Evolutionary conservation across 352 stramenopile species (phyloP), one percentile per base, ranked within the genome.

Genomic region (Phytophthora macrochlamydospora): DNA sequence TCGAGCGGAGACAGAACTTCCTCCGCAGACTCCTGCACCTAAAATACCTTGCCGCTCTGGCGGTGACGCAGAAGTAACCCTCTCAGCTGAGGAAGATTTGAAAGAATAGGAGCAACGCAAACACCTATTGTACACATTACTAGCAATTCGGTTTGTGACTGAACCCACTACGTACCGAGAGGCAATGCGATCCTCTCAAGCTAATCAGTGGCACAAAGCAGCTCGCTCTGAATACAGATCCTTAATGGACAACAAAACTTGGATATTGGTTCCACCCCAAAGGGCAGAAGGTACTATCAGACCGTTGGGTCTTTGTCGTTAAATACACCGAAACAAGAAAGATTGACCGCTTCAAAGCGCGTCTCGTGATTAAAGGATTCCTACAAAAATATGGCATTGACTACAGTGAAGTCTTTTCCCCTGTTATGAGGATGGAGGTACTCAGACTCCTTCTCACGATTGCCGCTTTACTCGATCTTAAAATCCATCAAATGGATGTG

Each of bases 401-500:
- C 14, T 43, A 56, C 12, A 43, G 56, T 7, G 44, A 31, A 2
- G 18, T 24, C 18, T 24, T 52, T 56, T 56, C 32, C 7, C 31
- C 40, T 7, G 29, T 53, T 37, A 46, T 61, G 2, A 35, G 42
- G n/a, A 52, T 52, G 18, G 18, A 24, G 18, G 18, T 24, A 24
- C 18, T 24, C 18, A 24, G 18, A 24, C 18, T 24, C 18, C 18
- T 24, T 24, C 18, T 24, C 18, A 24, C 18, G 18, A 24, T 24
- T 24, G 18, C 18, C 18, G 18, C 32, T 2, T 11, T 61, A 31
- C 31, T 61, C 44, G 56, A 78, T 38, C 65, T 57, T 18, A 56
- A 71, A 32, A 52, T 71, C 8, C 51, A 71, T n/a, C 65, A 77
- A 38, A 70, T 71, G 44, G 69, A 77, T 71, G 51, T 74, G 5